phyloP scores from a whole-genome alignment of 73 alveolate species.

The Paramecium tetraurelia region DNA sequence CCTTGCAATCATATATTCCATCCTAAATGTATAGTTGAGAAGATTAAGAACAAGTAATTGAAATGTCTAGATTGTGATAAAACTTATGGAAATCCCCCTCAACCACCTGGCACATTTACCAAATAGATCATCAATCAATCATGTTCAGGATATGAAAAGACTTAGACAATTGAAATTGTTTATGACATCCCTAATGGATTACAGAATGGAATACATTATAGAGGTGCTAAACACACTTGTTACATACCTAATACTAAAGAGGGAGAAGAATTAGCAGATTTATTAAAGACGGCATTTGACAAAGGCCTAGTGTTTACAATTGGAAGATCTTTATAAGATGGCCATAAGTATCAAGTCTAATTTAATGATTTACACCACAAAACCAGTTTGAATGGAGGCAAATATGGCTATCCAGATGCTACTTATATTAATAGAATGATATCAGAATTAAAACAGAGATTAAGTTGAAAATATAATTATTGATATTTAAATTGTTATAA shows the following conservation, averaged over 20 bases:
- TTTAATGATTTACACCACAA: neutral
- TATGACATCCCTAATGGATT: conserved; percentile 4
- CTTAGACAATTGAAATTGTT: neutral
- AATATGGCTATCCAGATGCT: conserved; percentile 24
- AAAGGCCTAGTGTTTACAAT: neutral
- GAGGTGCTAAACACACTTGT: neutral
- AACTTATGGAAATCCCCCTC: neutral
- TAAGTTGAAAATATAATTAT: neutral
- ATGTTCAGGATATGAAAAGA: neutral
- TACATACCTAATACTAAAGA: neutral
- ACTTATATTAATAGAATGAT: neutral
- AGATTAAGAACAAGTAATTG: neutral
- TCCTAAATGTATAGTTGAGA: neutral
- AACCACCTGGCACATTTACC: neutral
- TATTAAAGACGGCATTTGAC: neutral
- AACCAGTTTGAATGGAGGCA: neutral
- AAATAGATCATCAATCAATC: neutral
- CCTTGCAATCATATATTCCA: conserved; percentile 27
- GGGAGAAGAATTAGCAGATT: neutral
- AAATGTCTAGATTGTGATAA: neutral
- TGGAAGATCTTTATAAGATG: neutral
- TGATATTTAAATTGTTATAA: neutral
- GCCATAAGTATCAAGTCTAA: neutral
- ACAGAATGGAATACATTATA: neutral
- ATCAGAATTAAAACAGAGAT: neutral